phyloP scores from a whole-genome alignment of 2,329 filamentous ascomycete species.

The Fusarium palustre region DNA sequence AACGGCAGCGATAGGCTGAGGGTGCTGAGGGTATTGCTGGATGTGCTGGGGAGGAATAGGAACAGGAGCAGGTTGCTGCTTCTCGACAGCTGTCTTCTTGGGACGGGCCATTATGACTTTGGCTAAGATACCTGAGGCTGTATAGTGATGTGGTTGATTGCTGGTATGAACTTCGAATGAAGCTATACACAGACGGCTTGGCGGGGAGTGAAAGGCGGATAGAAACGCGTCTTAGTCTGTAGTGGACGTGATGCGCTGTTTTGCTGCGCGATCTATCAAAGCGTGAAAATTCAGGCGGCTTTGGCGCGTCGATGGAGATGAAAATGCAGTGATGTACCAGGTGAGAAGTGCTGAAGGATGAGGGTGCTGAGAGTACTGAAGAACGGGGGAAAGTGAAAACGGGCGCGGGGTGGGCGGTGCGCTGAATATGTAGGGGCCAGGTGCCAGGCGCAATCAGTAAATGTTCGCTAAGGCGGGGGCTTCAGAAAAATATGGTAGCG shows the following conservation, averaged over 20 bases:
- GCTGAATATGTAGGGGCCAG: constrained; percentile 53
- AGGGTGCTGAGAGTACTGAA: constrained; percentile 50
- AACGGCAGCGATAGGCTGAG: constrained; percentile 49
- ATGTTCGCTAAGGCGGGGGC: constrained; percentile 38
- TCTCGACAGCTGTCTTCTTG: constrained; percentile 55
- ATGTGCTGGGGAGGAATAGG: constrained; percentile 44
- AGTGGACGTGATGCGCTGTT: constrained; percentile 39
- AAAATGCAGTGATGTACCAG: constrained; percentile 29
- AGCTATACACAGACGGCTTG: constrained; percentile 15
- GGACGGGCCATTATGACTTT: constrained; percentile 57
- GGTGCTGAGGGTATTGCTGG: constrained; percentile 39
- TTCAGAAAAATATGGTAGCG: constrained; percentile 35
- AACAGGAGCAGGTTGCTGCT: constrained; percentile 52
- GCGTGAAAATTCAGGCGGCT: constrained; percentile 44
- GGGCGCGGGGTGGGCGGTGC: constrained; percentile 52
- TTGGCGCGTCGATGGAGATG: constrained; percentile 43
- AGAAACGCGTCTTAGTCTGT: constrained; percentile 31
- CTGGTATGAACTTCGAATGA: constrained; percentile 15
- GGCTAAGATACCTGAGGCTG: constrained; percentile 2
- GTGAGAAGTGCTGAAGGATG: constrained; percentile 41
- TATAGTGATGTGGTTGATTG: neutral
- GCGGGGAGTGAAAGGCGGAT: constrained; percentile 3
- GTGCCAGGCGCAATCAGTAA: constrained; percentile 51
- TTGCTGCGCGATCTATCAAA: constrained; percentile 39
- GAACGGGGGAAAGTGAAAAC: constrained; percentile 47